Conservation (phyloP, 78 protist species). For the Dictyostelium citrinum region DNA sequence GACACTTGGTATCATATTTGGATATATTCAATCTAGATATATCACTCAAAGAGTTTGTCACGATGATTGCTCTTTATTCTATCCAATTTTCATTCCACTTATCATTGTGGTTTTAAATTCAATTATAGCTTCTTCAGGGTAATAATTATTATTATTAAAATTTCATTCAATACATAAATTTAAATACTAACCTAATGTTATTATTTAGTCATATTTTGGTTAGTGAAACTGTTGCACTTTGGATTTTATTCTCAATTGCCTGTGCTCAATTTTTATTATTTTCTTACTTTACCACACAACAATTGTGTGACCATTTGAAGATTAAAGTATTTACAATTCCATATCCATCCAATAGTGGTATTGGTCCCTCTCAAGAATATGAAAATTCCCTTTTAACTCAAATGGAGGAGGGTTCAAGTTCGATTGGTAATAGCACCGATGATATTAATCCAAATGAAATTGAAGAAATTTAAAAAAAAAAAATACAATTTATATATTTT, state of each 20-base stretch:
- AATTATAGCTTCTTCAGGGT: constrained; percentile 14
- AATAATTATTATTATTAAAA: neutral
- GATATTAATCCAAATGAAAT: neutral
- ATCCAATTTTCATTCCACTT: constrained; percentile 54
- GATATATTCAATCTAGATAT: constrained; percentile 66
- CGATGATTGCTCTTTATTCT: constrained; percentile 36
- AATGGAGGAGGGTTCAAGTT: constrained; percentile 42
- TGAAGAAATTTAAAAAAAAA: neutral
- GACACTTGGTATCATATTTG: constrained; percentile 52
- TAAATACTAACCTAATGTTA: neutral
- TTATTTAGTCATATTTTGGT: neutral
- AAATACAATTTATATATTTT: neutral
- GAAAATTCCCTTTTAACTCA: constrained; percentile 1
- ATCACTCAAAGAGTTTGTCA: constrained; percentile 76
- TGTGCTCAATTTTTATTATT: constrained; percentile 41
- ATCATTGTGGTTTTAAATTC: constrained; percentile 40
- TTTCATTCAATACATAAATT: too few relatives aligned
- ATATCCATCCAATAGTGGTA: neutral
- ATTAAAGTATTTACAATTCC: constrained; percentile 67
- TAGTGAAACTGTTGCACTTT: neutral
- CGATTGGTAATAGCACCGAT: neutral
- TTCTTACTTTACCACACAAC: constrained; percentile 42
- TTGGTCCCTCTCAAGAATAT: neutral
- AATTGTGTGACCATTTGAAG: constrained; percentile 50
- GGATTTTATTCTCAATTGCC: constrained; percentile 24